Percentiles rank a stretch among this genome's conserved stretches.
Evolutionary conservation across 148 eudicot species (phyloP).

Genomic region (Dianthus caryophyllus): DNA sequence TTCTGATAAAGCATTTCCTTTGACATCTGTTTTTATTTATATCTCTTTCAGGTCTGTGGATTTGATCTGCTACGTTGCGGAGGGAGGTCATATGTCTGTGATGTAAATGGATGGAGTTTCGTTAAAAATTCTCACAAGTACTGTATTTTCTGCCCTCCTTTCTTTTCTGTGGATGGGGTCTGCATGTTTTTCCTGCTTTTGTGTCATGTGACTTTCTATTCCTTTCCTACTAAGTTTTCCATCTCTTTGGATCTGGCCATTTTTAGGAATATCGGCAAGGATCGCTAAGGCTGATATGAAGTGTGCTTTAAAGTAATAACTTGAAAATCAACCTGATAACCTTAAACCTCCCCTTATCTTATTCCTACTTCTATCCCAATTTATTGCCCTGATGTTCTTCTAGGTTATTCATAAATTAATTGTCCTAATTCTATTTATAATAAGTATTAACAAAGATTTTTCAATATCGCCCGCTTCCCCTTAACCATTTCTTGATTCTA

Average conservation of each 20-base stretch:
- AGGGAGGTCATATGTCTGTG: conserved; percentile 95
- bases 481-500: too few species aligned
- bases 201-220: conserved; percentile 4
- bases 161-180: neutral
- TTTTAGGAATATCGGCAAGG: neutral
- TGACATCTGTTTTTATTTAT: conserved; percentile 5
- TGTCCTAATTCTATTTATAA: too few species aligned
- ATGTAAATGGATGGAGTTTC: conserved; percentile 99
- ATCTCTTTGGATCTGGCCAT: neutral
- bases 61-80: conserved; percentile 96
- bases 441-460: too few species aligned
- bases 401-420: too few species aligned
- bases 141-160: conserved; percentile 1
- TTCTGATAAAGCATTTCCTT: neutral
- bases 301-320: neutral
- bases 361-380: too few species aligned
- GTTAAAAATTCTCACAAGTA: conserved; percentile 99
- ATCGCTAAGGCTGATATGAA: neutral
- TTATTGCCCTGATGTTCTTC: too few species aligned
- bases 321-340: neutral
- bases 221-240: neutral
- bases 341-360: neutral
- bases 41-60: conserved; percentile 81
- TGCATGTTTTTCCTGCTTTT: neutral
- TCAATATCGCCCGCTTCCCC: too few species aligned